Evolutionary conservation across 1,284 basidiomycete species (phyloP).

Genomic region (Leccinum ponderosum): DNA sequence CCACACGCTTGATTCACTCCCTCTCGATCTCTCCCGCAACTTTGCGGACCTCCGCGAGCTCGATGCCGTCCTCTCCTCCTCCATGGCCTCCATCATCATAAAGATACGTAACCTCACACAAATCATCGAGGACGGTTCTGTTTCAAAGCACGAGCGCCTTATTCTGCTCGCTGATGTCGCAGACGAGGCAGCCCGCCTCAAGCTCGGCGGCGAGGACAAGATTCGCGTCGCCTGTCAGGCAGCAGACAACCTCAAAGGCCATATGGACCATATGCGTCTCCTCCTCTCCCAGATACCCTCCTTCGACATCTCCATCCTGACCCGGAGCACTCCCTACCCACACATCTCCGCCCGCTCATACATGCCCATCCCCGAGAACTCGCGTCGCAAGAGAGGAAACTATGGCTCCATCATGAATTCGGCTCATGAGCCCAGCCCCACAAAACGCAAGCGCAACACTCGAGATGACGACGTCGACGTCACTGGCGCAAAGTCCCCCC

Average conservation of each 20-base stretch:
- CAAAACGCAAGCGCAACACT: conserved; percentile 57
- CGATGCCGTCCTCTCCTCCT: conserved; percentile 93
- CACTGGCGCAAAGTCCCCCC: conserved; percentile 39
- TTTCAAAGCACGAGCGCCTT: conserved; percentile 78
- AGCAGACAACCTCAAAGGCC: conserved; percentile 83
- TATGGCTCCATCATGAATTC: conserved; percentile 50
- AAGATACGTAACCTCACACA: conserved; percentile 76
- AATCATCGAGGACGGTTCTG: conserved; percentile 72
- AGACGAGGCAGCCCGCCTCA: conserved; percentile 89
- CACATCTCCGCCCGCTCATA: conserved; percentile 68
- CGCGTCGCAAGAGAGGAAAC: conserved; percentile 53
- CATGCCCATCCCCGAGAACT: conserved; percentile 62
- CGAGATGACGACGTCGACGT: conserved; percentile 63
- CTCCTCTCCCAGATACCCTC: conserved; percentile 68
- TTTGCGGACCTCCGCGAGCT: conserved; percentile 97
- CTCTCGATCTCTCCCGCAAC: conserved; percentile 90
- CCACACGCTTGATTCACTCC: conserved; percentile 92
- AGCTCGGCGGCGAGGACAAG: conserved; percentile 98
- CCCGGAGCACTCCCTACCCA: conserved; percentile 69
- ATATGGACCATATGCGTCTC: conserved; percentile 67
- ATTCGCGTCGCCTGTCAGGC: conserved; percentile 95
- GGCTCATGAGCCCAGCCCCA: conserved; percentile 49
- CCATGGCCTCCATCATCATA: conserved; percentile 74
- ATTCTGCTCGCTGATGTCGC: conserved; percentile 90
- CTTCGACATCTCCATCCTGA: conserved; percentile 60